Percentiles rank a stretch among this genome's conserved stretches.
These are phyloP conservation scores for Priceomyces melissophilus DNA, from an alignment of 805 yeast genomes.

Conservation along the genomic window DNA sequence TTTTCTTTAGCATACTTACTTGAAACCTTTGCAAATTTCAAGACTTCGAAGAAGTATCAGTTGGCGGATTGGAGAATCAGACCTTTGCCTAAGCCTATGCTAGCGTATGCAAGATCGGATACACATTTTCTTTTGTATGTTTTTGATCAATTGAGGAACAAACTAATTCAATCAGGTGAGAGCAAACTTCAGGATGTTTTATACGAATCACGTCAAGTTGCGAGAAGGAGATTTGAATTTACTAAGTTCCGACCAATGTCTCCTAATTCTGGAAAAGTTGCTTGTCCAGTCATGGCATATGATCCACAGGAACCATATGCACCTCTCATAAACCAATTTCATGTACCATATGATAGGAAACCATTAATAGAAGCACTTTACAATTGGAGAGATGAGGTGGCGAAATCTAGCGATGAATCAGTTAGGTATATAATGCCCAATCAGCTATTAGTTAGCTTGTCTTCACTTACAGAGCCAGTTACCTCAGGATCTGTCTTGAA, in stretches of 20 bases:
- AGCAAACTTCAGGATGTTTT: slow-evolving; percentile 58
- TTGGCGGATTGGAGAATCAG: slow-evolving; percentile 95
- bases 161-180: slow-evolving; percentile 40
- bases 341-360: slow-evolving; percentile 52
- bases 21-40: slow-evolving; percentile 76
- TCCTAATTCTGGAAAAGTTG: slow-evolving; percentile 28
- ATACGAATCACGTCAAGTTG: slow-evolving; percentile 72
- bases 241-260: slow-evolving; percentile 55
- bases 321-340: slow-evolving; percentile 58
- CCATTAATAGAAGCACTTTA: slow-evolving; percentile 59
- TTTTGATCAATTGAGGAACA: slow-evolving; percentile 68
- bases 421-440: slow-evolving; percentile 81
- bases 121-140: slow-evolving; percentile 87
- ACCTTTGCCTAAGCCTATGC: slow-evolving; percentile 75
- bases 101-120: slow-evolving; percentile 87
- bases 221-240: slow-evolving; percentile 76
- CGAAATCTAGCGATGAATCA: slow-evolving; percentile 80
- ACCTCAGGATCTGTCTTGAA: slow-evolving; percentile 54
- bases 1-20: slow-evolving; percentile 81
- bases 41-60: slow-evolving; percentile 91
- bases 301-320: slow-evolving; percentile 67
- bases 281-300: slow-evolving; percentile 43
- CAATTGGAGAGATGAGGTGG: slow-evolving; percentile 79
- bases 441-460: slow-evolving; percentile 63
- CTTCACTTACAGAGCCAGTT: slow-evolving; percentile 50